A percentile compares a stretch with the other conserved stretches of the same genome.
phyloP scores from a whole-genome alignment of 192 early-diverging fungal species.

The Phycomyces blakesleeanus region DNA sequence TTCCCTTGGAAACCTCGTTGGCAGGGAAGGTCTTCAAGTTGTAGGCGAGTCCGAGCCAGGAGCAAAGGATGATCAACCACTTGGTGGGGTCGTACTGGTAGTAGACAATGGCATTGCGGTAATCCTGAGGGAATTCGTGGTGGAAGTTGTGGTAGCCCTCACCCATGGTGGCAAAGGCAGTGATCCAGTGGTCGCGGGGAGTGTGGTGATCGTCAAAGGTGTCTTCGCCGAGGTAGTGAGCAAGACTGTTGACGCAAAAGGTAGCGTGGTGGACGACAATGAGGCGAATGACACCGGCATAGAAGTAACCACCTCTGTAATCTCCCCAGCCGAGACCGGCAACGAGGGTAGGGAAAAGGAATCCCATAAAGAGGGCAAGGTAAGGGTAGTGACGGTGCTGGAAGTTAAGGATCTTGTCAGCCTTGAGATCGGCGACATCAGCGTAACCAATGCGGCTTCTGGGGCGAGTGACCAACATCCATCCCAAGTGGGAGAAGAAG shows the following conservation, averaged over 20 bases:
- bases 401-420: slow-evolving; percentile 65
- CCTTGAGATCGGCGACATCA: slow-evolving; percentile 77
- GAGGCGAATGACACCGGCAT: slow-evolving; percentile 63
- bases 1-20: slow-evolving; percentile 79
- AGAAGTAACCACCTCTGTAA: slow-evolving; percentile 38
- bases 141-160: slow-evolving; percentile 89
- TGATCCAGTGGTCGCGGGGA: slow-evolving; percentile 76
- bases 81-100: slow-evolving; percentile 85
- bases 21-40: slow-evolving; percentile 72
- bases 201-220: slow-evolving; percentile 81
- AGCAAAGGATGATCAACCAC: slow-evolving; percentile 66
- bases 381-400: slow-evolving; percentile 76
- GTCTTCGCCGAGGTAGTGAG: slow-evolving; percentile 69
- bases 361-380: slow-evolving; percentile 69
- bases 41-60: slow-evolving; percentile 62
- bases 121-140: slow-evolving; percentile 84
- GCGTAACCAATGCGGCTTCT: slow-evolving; percentile 68
- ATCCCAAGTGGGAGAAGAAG: slow-evolving; percentile 80
- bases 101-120: slow-evolving; percentile 75
- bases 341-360: slow-evolving; percentile 79
- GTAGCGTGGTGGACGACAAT: slow-evolving; percentile 83
- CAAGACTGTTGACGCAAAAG: slow-evolving; percentile 83
- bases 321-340: slow-evolving; percentile 84
- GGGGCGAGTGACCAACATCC: slow-evolving; percentile 84
- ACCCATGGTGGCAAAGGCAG: slow-evolving; percentile 76